phyloP scores from a whole-genome alignment of 2,329 filamentous ascomycete species.

The Aureobasidium pullulans region DNA sequence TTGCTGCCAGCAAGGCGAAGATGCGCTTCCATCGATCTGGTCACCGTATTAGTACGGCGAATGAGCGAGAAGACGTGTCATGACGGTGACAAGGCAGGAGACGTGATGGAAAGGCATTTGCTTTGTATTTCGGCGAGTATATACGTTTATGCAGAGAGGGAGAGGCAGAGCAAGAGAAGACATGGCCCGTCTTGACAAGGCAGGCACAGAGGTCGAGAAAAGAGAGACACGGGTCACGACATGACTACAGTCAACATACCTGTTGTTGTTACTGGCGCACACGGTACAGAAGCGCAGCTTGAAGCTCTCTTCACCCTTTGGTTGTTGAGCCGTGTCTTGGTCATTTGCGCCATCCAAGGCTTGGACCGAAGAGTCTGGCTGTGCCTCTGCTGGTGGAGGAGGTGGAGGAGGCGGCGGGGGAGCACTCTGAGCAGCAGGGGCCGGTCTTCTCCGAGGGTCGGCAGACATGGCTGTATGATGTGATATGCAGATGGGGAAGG shows the following conservation, averaged over 20 bases:
- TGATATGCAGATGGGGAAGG: not conserved
- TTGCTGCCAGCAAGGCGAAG: constrained; percentile 72
- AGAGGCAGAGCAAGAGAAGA: not conserved
- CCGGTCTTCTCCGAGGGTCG: constrained; percentile 39
- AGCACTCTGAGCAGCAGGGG: constrained; percentile 31
- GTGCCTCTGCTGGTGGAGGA: constrained; percentile 37
- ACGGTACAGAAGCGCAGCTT: constrained; percentile 97
- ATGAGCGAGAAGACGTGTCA: not conserved
- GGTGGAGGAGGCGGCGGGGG: constrained; percentile 42
- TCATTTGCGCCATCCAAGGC: constrained; percentile 33
- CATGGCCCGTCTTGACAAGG: not conserved
- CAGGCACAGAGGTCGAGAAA: not conserved
- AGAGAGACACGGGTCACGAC: not conserved
- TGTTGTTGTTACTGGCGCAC: constrained; percentile 97
- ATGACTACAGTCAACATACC: constrained; percentile 46
- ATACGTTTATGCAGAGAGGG: constrained; percentile 3
- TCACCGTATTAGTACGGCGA: constrained; percentile 36
- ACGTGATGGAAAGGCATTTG: not conserved
- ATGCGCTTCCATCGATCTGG: constrained; percentile 98
- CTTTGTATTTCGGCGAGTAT: constrained; percentile 13
- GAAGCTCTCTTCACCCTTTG: constrained; percentile 51
- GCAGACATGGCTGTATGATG: constrained; percentile 28
- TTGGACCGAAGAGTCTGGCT: constrained; percentile 22
- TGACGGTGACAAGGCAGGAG: not conserved
- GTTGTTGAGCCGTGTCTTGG: not conserved